Conservation (phyloP, 2,329 filamentous ascomycete genomes). For the Corniculantispora saksenae region DNA sequence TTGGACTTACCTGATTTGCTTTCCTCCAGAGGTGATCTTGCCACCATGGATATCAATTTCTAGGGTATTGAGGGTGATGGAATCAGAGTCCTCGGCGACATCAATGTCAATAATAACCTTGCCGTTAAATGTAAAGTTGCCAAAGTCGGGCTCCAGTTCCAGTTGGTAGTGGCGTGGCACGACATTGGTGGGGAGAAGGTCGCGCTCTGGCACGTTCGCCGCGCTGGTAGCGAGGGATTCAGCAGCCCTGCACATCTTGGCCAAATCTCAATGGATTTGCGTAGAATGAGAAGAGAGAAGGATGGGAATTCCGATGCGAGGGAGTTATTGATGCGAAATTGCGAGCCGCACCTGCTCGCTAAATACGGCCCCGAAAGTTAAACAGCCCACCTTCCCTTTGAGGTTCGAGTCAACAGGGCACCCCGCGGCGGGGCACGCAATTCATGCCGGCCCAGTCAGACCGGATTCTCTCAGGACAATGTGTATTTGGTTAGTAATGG, state of each 20-base stretch:
- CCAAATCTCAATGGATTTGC: too few relatives aligned
- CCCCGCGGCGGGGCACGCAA: constrained; percentile 9
- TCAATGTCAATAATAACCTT: constrained; percentile 84
- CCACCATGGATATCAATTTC: constrained; percentile 80
- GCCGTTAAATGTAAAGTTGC: constrained; percentile 84
- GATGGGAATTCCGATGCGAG: neutral
- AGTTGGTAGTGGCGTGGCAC: constrained; percentile 88
- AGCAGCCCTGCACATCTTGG: neutral
- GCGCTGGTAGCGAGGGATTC: neutral
- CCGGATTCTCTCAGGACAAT: neutral
- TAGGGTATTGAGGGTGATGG: constrained; percentile 83
- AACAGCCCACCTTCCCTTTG: constrained; percentile 3
- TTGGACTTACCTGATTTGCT: constrained; percentile 44
- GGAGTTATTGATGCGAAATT: neutral
- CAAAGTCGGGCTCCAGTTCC: constrained; percentile 86
- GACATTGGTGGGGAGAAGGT: constrained; percentile 89
- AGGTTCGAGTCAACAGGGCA: neutral
- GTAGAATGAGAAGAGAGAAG: neutral
- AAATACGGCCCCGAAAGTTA: neutral
- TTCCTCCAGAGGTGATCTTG: constrained; percentile 44
- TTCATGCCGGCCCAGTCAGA: neutral
- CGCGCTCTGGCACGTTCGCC: constrained; percentile 48
- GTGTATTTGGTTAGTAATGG: constrained; percentile 4
- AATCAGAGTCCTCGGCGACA: constrained; percentile 78
- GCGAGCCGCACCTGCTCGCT: neutral